phyloP scores from a whole-genome alignment of 2,329 filamentous ascomycete genomes.

The Fusarium caatingaense region DNA sequence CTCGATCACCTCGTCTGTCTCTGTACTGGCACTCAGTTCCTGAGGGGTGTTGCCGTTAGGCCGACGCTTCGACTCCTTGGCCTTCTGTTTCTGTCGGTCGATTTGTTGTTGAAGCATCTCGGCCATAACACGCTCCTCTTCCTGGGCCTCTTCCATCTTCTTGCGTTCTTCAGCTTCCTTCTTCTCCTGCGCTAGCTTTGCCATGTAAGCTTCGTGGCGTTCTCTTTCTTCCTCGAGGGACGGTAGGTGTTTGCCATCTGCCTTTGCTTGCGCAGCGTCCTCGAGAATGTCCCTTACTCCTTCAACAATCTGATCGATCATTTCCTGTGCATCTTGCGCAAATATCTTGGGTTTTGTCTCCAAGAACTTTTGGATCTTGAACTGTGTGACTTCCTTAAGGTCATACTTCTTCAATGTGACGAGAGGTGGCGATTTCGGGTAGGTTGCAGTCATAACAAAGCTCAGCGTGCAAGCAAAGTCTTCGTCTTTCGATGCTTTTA shows the following conservation, averaged over 20 bases:
- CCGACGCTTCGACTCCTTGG: slow-evolving; percentile 71
- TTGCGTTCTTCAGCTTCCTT: slow-evolving; percentile 64
- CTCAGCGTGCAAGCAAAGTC: slow-evolving; percentile 78
- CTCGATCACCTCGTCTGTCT: slow-evolving; percentile 58
- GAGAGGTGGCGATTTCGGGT: slow-evolving; percentile 84
- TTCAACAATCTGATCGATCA: slow-evolving; percentile 74
- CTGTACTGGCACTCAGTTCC: slow-evolving; percentile 45
- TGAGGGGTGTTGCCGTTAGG: slow-evolving; percentile 51
- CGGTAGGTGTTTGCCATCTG: slow-evolving; percentile 79
- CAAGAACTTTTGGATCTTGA: slow-evolving; percentile 74
- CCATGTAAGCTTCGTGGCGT: slow-evolving; percentile 79
- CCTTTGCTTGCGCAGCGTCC: slow-evolving; percentile 83
- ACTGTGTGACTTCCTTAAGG: slow-evolving; percentile 76
- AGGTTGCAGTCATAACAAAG: slow-evolving; percentile 87
- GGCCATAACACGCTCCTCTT: slow-evolving; percentile 77
- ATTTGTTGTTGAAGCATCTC: slow-evolving; percentile 80
- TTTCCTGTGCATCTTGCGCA: slow-evolving; percentile 65
- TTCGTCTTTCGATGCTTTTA: slow-evolving; percentile 79
- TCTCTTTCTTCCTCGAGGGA: slow-evolving; percentile 91
- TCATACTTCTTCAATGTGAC: slow-evolving; percentile 74
- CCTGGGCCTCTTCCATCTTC: slow-evolving; percentile 66
- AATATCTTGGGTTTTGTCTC: slow-evolving; percentile 68
- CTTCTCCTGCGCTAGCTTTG: slow-evolving; percentile 68
- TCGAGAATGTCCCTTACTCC: slow-evolving; percentile 82
- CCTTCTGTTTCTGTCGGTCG: slow-evolving; percentile 72